Percentiles rank a stretch among this genome's conserved stretches.
phyloP scores from a whole-genome alignment of 371 early-diverging fungal species.

The Mortierella sp. region DNA sequence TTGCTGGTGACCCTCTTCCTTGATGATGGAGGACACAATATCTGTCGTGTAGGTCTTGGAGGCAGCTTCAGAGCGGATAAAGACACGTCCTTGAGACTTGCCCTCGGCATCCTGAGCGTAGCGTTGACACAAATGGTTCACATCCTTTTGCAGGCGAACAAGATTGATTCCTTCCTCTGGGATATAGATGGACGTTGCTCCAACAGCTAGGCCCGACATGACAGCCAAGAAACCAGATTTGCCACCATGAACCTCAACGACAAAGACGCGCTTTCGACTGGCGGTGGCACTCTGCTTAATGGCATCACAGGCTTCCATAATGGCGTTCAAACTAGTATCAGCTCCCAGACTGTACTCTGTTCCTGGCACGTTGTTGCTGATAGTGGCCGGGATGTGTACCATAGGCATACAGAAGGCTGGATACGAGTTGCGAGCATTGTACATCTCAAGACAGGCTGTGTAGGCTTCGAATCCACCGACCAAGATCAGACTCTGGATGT shows the following conservation, averaged over 20 bases:
- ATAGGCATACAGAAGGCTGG: conserved; percentile 94
- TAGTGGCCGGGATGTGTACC: conserved; percentile 95
- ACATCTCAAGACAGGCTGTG: conserved; percentile 79
- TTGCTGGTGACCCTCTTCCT: conserved; percentile 92
- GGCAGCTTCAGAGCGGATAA: conserved; percentile 74
- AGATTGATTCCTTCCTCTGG: conserved; percentile 94
- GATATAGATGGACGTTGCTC: conserved; percentile 95
- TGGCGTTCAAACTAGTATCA: conserved; percentile 98
- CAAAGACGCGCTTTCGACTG: conserved; percentile 93
- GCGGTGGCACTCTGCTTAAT: conserved; percentile 94
- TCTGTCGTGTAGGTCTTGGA: conserved; percentile 92
- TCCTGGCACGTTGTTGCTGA: conserved; percentile 98
- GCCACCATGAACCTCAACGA: conserved; percentile 98
- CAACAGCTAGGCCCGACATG: conserved; percentile 89
- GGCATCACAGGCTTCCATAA: conserved; percentile 93
- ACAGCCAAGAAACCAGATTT: conserved; percentile 96
- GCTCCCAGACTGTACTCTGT: conserved; percentile 97
- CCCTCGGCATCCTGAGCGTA: conserved; percentile 79
- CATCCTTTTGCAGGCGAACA: conserved; percentile 83
- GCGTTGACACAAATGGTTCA: conserved; percentile 79
- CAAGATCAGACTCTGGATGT: conserved; percentile 89
- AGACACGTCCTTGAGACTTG: conserved; percentile 50
- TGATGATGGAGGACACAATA: conserved; percentile 87
- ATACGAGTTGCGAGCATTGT: conserved; percentile 77
- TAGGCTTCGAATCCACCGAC: conserved; percentile 98